These are phyloP conservation scores for Diddensiella caesifluorescens DNA, from an alignment of 805 yeast genomes.

Conservation along the genomic window DNA sequence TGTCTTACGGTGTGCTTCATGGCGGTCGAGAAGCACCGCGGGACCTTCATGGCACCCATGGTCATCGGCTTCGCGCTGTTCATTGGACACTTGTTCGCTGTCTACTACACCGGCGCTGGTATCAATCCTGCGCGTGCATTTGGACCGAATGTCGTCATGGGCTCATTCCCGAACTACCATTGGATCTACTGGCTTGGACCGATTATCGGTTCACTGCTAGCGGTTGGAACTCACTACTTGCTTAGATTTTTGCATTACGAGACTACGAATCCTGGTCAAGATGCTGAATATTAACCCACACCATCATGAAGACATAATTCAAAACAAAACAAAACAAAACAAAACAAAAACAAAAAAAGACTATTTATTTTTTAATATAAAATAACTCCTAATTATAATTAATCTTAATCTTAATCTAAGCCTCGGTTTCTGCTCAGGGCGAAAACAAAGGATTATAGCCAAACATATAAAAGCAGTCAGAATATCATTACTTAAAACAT, in stretches of 20 bases:
- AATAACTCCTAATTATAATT: no score
- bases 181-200: conserved; percentile 97
- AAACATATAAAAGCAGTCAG: no score
- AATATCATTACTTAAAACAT: no score
- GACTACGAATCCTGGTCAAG: conserved; percentile 66
- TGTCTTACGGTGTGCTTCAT: conserved; percentile 73
- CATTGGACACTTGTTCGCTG: conserved; percentile 74
- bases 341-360: not conserved
- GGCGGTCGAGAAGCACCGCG: conserved; percentile 77
- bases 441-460: no score
- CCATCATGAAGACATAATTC: not conserved
- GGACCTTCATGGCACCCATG: conserved; percentile 74
- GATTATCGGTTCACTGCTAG: conserved; percentile 59
- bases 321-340: not conserved
- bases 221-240: conserved; percentile 61
- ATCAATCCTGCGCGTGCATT: conserved; percentile 85
- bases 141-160: conserved; percentile 75
- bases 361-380: no score
- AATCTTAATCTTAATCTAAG: no score
- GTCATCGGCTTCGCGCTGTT: conserved; percentile 79
- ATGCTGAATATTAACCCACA: conserved; percentile 38
- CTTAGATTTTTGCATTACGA: conserved; percentile 63
- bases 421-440: no score
- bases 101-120: conserved; percentile 87
- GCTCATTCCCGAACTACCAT: conserved; percentile 71